A percentile compares a stretch with the other conserved stretches of the same genome.
These are phyloP conservation scores for Pittosporum tobira DNA, from an alignment of 129 eudicot genomes.

Conservation along the genomic window DNA sequence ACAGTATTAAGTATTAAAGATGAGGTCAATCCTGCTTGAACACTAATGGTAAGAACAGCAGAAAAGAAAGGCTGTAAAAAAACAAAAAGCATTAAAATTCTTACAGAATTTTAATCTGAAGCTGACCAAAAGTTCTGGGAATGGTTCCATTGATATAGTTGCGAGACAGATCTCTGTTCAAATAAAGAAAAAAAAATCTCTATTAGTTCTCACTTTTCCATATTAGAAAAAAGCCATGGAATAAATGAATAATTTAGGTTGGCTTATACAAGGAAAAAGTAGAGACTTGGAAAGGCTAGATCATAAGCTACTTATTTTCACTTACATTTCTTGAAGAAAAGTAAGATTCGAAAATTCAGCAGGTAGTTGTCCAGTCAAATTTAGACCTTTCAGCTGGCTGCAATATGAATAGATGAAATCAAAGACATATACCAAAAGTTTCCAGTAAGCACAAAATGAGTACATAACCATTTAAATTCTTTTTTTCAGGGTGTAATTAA, in stretches of 20 bases:
- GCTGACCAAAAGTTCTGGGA: slow-evolving; percentile 42
- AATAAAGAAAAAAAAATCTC: background rate
- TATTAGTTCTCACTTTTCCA: no score
- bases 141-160: slow-evolving; percentile 71
- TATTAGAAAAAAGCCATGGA: no score
- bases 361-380: slow-evolving; percentile 68
- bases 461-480: background rate
- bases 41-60: background rate
- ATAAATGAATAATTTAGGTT: no score
- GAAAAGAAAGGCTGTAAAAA: background rate
- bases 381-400: slow-evolving; percentile 69
- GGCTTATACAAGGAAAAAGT: no score
- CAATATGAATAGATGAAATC: slow-evolving; percentile 1
- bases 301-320: slow-evolving; percentile 3
- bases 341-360: slow-evolving; percentile 54
- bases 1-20: background rate
- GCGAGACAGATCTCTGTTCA: slow-evolving; percentile 59
- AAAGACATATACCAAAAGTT: slow-evolving; percentile 5
- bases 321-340: slow-evolving; percentile 63
- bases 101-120: slow-evolving; percentile 49
- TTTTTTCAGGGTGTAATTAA: background rate
- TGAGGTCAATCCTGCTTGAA: background rate
- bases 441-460: background rate
- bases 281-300: background rate
- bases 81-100: slow-evolving; percentile 9